phyloP scores from a whole-genome alignment of 1,284 basidiomycete genomes.

The Leucoagaricus sp. region DNA sequence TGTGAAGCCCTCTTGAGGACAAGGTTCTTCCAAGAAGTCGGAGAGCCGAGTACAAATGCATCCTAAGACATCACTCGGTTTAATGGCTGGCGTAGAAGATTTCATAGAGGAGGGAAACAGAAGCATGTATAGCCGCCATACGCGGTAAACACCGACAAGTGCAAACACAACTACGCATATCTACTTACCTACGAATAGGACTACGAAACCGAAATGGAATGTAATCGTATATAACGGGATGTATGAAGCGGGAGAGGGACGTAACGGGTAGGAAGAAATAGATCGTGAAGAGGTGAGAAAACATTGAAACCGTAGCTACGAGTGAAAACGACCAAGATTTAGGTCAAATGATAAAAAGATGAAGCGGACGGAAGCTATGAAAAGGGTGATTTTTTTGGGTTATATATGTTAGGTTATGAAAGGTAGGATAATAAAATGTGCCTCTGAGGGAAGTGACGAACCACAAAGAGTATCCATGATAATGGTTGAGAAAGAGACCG shows the following conservation, averaged over 20 bases:
- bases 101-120: conserved; percentile 14
- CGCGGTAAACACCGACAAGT: conserved; percentile 23
- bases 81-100: neutral
- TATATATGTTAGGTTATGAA: conserved; percentile 13
- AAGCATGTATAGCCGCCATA: conserved; percentile 30
- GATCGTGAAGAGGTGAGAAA: conserved; percentile 9
- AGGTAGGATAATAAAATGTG: conserved; percentile 15
- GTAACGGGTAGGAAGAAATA: conserved; percentile 14
- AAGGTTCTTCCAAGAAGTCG: no score
- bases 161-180: conserved; percentile 32
- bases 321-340: conserved; percentile 13
- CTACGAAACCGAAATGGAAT: conserved; percentile 9
- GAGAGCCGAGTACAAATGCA: no score
- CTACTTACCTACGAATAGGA: conserved; percentile 43
- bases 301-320: conserved; percentile 6
- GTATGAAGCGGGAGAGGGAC: conserved; percentile 16
- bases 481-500: conserved; percentile 9
- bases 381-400: conserved; percentile 39
- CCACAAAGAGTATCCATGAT: conserved; percentile 12
- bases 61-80: neutral
- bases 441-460: conserved; percentile 7
- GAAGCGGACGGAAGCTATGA: conserved; percentile 17
- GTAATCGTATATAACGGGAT: conserved; percentile 22
- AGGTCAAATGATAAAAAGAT: conserved; percentile 16
- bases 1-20: no score